phyloP scores from a whole-genome alignment of 1,139 yeast species.

The Maudiozyma humilis region DNA sequence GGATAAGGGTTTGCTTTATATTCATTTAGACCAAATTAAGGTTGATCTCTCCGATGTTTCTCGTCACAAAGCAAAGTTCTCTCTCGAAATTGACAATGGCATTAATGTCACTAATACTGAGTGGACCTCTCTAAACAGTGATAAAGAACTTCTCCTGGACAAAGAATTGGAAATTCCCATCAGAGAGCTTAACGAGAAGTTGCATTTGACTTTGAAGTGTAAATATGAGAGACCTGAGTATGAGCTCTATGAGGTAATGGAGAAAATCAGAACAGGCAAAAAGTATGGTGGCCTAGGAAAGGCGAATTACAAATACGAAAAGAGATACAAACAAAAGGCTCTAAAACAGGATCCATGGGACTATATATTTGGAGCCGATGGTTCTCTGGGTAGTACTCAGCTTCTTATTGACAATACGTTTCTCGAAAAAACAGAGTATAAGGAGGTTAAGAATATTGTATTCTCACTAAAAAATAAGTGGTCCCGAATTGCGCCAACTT shows the following conservation, averaged over 20 bases:
- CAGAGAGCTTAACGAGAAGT: conserved; percentile 33
- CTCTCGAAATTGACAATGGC: conserved; percentile 78
- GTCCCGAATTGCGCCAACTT: conserved; percentile 41
- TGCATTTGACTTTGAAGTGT: conserved; percentile 67
- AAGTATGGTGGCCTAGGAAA: conserved; percentile 31
- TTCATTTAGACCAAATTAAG: conserved; percentile 54
- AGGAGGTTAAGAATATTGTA: conserved; percentile 35
- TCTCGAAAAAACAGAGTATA: conserved; percentile 13
- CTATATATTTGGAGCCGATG: conserved; percentile 63
- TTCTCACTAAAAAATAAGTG: conserved; percentile 75
- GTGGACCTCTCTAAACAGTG: conserved; percentile 40
- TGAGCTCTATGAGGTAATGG: conserved; percentile 50
- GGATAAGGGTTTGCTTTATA: conserved; percentile 69
- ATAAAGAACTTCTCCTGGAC: conserved; percentile 41
- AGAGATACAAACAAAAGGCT: conserved; percentile 46
- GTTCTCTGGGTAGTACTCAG: conserved; percentile 76
- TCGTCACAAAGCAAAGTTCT: conserved; percentile 53
- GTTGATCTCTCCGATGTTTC: conserved; percentile 50
- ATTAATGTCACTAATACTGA: conserved; percentile 78
- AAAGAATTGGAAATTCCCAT: conserved; percentile 80
- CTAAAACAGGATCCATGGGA: conserved; percentile 48
- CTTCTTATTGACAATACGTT: conserved; percentile 46
- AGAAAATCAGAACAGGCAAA: conserved; percentile 36
- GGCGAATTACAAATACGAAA: conserved; percentile 33
- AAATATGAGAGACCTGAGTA: conserved; percentile 46